These are phyloP conservation scores for Leersia perrieri DNA, from an alignment of 176 grass and related monocot species.

Conservation along the genomic window DNA sequence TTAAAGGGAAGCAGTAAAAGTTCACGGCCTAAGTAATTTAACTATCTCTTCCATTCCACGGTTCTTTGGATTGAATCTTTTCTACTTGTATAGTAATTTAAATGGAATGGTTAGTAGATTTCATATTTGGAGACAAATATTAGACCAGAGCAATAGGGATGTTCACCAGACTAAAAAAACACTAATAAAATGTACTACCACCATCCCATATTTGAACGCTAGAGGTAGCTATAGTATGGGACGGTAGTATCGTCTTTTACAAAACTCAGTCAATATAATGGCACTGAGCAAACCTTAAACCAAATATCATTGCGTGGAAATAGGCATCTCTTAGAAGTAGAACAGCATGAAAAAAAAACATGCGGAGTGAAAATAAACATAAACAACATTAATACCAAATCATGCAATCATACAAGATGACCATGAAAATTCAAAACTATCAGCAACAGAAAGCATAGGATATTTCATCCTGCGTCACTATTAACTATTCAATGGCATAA, in stretches of 20 bases:
- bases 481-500: not conserved
- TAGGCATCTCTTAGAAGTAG: not conserved
- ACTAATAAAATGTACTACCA: not conserved
- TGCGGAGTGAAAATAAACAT: not conserved
- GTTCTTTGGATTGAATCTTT: not conserved
- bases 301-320: not conserved
- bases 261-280: not conserved
- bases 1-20: too few relatives aligned
- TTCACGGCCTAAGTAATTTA: too few relatives aligned
- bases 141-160: too few relatives aligned
- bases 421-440: not conserved
- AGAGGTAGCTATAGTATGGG: too few relatives aligned
- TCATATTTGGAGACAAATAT: too few relatives aligned
- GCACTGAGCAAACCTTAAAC: not conserved
- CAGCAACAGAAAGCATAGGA: not conserved
- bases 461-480: not conserved
- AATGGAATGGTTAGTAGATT: too few relatives aligned
- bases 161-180: too few relatives aligned
- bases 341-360: not conserved
- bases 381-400: not conserved
- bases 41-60: too few relatives aligned
- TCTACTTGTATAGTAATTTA: not conserved
- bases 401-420: not conserved
- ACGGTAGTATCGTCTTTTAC: not conserved
- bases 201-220: too few relatives aligned